Evolutionary conservation across 2,329 filamentous ascomycete species (phyloP), one percentile per base, ranked within the genome.

Genomic region (Diplodia mutila): DNA sequence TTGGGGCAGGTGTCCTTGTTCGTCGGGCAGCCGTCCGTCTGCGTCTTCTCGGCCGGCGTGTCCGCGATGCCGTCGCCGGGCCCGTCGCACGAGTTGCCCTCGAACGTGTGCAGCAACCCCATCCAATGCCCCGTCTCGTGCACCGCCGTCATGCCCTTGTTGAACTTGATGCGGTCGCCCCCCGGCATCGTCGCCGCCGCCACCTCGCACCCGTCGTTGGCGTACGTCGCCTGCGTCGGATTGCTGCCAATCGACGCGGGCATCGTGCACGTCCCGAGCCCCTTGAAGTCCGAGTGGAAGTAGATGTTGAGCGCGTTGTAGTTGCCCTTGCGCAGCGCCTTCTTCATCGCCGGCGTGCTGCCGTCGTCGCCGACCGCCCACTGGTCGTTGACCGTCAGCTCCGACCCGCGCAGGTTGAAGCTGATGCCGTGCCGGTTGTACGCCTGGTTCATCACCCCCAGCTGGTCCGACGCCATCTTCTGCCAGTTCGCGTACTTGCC

Each of bases 301-400:
- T 87, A 88, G 68, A 89, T 78, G 74, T 89, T 89, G 42, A 88
- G 80, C 1, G 82, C 81, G 48, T 72, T 69, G 75, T 89, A 89
- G 48, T 75, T 82, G 63, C 86, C 86, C 68, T 81, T 77, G 25
- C 85, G 84, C 2, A 88, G 82, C 2, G 82, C 75, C 27, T 76
- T 73, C 74, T 88, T 88, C 83, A 87, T 85, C 11, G 70, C 79
- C 14, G 67, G 71, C 69, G 84, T 84, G 55, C 82, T 73, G 11
- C 18, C 23, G 70, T 84, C 82, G 66, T 81, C 83, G 65, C 78
- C 81, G 21, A 78, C 73, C 37, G 86, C 85, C 86, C 86, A 88
- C 54, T 77, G 77, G 70, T 86, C 82, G 76, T 87, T 87, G 67
- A 81, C 77, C 42, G 80, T 85, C 71, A 81, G 85, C 27, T 81